Evolutionary conservation across 2,329 filamentous ascomycete species (phyloP).

Genomic region (Amesomyces nigricolor): DNA sequence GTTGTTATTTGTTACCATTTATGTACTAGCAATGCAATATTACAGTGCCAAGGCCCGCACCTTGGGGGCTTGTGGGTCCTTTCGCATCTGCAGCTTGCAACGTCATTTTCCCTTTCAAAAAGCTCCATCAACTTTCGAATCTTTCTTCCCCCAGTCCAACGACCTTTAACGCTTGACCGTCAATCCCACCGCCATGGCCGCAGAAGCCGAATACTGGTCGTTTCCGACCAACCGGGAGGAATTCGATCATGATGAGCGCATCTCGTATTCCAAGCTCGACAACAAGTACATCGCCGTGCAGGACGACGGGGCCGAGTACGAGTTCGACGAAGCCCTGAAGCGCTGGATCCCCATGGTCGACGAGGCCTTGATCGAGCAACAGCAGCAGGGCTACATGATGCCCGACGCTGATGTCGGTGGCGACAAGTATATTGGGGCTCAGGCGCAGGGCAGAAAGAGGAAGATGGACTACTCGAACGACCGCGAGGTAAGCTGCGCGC

Average conservation of each 20-base stretch:
- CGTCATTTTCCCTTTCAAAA: background rate
- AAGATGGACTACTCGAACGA: conserved; percentile 36
- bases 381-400: conserved; percentile 27
- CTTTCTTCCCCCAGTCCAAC: background rate
- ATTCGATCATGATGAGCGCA: conserved; percentile 73
- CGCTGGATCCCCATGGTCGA: conserved; percentile 63
- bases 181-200: conserved; percentile 14
- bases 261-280: conserved; percentile 80
- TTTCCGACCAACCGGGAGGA: conserved; percentile 59
- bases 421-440: conserved; percentile 19
- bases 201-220: conserved; percentile 31
- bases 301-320: conserved; percentile 78
- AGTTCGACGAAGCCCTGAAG: conserved; percentile 66
- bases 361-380: conserved; percentile 29
- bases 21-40: background rate
- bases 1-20: background rate
- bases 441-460: conserved; percentile 36
- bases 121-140: background rate
- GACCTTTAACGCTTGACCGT: background rate
- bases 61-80: background rate
- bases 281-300: conserved; percentile 79
- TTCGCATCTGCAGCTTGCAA: background rate
- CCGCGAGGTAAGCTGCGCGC: conserved; percentile 40
- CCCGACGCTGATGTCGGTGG: conserved; percentile 7
- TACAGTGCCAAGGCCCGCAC: background rate